These are phyloP conservation scores for Corniculantispora saksenae DNA, from an alignment of 2,329 filamentous ascomycete genomes.

Conservation along the genomic window DNA sequence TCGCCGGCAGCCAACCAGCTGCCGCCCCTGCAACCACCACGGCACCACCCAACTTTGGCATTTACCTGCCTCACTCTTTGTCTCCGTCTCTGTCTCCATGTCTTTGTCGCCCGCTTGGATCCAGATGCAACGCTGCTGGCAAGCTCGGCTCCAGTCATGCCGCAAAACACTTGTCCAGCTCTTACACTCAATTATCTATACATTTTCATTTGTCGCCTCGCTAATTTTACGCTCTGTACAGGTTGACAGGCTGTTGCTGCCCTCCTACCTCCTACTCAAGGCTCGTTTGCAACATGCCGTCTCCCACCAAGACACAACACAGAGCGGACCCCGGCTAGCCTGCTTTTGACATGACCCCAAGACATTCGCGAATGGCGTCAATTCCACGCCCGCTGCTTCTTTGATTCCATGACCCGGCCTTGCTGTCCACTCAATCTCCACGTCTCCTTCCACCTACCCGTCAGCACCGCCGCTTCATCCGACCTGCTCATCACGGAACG, in stretches of 20 bases:
- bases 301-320: background rate
- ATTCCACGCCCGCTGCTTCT: background rate
- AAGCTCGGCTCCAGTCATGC: background rate
- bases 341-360: background rate
- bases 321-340: background rate
- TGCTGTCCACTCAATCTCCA: background rate
- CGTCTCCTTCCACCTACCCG: background rate
- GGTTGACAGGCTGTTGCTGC: background rate
- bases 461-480: conserved; percentile 3
- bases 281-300: background rate
- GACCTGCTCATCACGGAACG: background rate
- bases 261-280: background rate
- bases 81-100: too few species aligned
- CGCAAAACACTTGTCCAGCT: background rate
- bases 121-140: background rate
- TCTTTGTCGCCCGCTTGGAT: too few species aligned
- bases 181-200: background rate
- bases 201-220: background rate
- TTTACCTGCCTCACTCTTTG: background rate
- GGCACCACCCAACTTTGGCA: background rate
- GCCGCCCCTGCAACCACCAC: background rate
- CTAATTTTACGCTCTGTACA: background rate
- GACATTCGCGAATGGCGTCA: conserved; percentile 1
- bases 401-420: background rate
- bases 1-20: too few species aligned